Evolutionary conservation across 768 basidiomycete species (phyloP).

Genomic region (Mycena vitilis): DNA sequence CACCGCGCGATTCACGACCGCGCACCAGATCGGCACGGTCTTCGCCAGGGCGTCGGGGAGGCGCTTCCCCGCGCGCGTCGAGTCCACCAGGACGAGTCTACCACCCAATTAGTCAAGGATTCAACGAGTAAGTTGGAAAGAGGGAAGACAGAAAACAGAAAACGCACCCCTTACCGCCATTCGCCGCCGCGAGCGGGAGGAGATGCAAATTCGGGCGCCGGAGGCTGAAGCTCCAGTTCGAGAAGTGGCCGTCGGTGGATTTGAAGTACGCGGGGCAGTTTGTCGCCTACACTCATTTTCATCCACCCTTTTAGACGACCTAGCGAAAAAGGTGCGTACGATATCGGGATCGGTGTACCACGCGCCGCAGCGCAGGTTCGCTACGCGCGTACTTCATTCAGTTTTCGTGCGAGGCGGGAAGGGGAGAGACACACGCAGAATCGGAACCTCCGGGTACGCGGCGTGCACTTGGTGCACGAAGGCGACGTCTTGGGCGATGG

Average conservation of each 20-base stretch:
- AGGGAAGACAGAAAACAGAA: neutral
- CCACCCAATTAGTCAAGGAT: neutral
- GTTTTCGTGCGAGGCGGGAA: no score
- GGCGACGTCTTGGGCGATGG: conserved; percentile 78
- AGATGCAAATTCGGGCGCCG: conserved; percentile 88
- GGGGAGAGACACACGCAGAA: conserved; percentile 57
- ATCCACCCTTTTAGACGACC: neutral
- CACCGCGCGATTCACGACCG: conserved; percentile 82
- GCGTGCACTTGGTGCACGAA: conserved; percentile 73
- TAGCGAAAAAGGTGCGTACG: conserved; percentile 44
- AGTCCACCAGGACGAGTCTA: conserved; percentile 90
- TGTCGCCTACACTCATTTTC: conserved; percentile 41
- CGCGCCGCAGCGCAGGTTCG: conserved; percentile 93
- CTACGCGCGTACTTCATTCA: conserved; percentile 47
- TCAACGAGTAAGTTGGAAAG: no score
- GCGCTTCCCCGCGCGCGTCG: conserved; percentile 92
- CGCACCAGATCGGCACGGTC: conserved; percentile 95
- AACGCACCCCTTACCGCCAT: conserved; percentile 66
- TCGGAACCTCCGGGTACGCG: conserved; percentile 60
- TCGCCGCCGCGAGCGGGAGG: conserved; percentile 63
- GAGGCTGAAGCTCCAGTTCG: conserved; percentile 88
- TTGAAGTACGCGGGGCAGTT: conserved; percentile 84
- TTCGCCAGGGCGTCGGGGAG: conserved; percentile 95
- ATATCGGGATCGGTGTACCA: conserved; percentile 89
- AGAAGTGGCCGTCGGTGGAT: conserved; percentile 89